Evolutionary conservation across 495 filamentous ascomycete species (phyloP), one percentile per base, ranked within the genome.

Genomic region (Penicillium ochrochloron): DNA sequence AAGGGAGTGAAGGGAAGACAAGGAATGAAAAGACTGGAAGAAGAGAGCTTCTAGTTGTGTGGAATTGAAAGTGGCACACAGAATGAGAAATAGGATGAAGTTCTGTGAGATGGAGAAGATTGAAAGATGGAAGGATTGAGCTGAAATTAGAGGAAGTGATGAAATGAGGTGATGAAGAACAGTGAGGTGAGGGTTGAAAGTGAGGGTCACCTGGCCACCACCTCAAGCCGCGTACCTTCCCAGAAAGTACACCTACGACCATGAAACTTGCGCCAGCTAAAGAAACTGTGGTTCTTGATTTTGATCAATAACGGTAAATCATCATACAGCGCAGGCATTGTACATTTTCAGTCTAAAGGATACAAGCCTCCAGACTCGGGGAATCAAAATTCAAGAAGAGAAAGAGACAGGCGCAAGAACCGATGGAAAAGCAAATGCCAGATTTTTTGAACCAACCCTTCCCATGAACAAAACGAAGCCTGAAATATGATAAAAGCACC

Each of bases 301-400:
- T 51, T 29, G 42, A 48, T 52, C 15, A 48, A 23, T 25, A 59
- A 33, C 14, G 21, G 41, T 35, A 6, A 3, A 50, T 1, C 35
- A 57, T 35, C 19, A 50, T 59, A 64, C 46, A 60, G 33, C 46
- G 37, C 46, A 14, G 33, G 19, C 21, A 29, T 52, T 33, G 19
- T 54, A 58, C 46, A 34, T 51, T 62, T 62, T 56, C 19, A 31
- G 34, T 31, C 42, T 54, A 53, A 29, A 31, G 66, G 51, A 58
- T 23, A 46, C 34, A 60, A 29, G 33, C 51, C 53, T 66, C 21
- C 56, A 66, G 37, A 44, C 62, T 61, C 27, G 63, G 67, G 62
- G 66, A 68, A 70, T 68, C 66, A 65, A 61, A 53, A 53, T 51
- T 23, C 33, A 19, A 56, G 37, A 33, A 48, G 37, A 55, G 7